Percentiles rank a stretch among this genome's conserved stretches.
phyloP scores from a whole-genome alignment of 2,329 filamentous ascomycete genomes.

The Colletotrichum tropicale region DNA sequence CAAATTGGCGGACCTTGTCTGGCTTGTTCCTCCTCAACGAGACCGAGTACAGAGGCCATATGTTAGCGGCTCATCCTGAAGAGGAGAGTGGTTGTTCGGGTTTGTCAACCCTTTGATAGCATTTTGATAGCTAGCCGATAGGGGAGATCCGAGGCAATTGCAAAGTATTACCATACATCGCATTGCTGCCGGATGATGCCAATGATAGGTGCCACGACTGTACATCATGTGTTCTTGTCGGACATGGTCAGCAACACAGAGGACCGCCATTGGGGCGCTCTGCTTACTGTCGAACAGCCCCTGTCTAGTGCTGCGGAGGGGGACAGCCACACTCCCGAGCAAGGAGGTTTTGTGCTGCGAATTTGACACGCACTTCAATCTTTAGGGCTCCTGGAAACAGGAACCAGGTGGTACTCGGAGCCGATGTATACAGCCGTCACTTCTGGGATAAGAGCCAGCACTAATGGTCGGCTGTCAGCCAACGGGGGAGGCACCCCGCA shows the following conservation, averaged over 20 bases:
- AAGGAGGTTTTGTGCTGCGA: neutral
- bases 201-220: conserved; percentile 15
- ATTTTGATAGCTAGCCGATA: neutral
- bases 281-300: conserved; percentile 7
- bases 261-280: neutral
- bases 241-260: conserved; percentile 3
- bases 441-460: neutral
- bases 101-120: neutral
- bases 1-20: neutral
- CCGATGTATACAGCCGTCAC: neutral
- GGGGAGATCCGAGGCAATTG: neutral
- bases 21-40: neutral
- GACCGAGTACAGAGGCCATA: neutral
- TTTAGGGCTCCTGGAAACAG: neutral
- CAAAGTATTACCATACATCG: neutral
- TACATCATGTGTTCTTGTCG: conserved; percentile 4
- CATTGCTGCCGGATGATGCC: neutral
- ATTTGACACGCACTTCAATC: neutral
- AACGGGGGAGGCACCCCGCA: neutral
- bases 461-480: neutral
- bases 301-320: neutral
- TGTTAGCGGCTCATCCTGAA: neutral
- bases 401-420: neutral
- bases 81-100: neutral
- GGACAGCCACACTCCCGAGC: neutral